Evolutionary conservation across 1,284 basidiomycete genomes (phyloP), one percentile per base, ranked within the genome.

Genomic region (Phenoliferia sp.): DNA sequence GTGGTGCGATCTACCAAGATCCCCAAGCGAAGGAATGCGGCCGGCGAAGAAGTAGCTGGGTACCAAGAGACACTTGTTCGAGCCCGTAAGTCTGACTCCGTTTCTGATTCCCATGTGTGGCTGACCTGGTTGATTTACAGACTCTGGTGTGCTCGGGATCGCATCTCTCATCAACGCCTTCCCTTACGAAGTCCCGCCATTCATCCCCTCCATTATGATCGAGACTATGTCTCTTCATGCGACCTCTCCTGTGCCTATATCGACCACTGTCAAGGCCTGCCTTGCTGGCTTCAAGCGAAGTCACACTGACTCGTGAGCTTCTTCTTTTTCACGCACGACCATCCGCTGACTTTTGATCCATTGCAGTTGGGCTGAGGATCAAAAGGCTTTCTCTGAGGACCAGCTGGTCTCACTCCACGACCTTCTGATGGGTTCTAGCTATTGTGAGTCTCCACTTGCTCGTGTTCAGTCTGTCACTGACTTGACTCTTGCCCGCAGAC

Each of bases 191-290:
- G 87, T 92, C 36, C 90, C 91, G 70, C 86, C 85, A 69, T 93
- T 90, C 74, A 83, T 98, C 62, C 96, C 93, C 76, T 86, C 88
- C 52, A 83, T 92, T 62, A 88, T 91, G 87, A 86, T 87, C 60
- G 85, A 83, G 87, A 88, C 88, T 33, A 82, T 92, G 68, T 88
- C 88, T 4, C 83, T 83, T 75, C 90, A 96, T 78, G 88, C 90
- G 2, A 90, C 92, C 6, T 92, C 94, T 77, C 94, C 94, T 29
- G 88, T 89, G 57, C 94, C 94, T 28, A 91, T 98, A 76, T 90
- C 65, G 22, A 73, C 72, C 29, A 73, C 72, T 15, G 68, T 76
- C 35, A 63, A 59, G 44, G 59, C 77, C 33, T 67, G 68, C 52
- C 62, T 74, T 17, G 70, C 65, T 59, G 78, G 79, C 10, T 82